Conservation (phyloP, 371 early-diverging fungal species). For the Rhizopus sp. region DNA sequence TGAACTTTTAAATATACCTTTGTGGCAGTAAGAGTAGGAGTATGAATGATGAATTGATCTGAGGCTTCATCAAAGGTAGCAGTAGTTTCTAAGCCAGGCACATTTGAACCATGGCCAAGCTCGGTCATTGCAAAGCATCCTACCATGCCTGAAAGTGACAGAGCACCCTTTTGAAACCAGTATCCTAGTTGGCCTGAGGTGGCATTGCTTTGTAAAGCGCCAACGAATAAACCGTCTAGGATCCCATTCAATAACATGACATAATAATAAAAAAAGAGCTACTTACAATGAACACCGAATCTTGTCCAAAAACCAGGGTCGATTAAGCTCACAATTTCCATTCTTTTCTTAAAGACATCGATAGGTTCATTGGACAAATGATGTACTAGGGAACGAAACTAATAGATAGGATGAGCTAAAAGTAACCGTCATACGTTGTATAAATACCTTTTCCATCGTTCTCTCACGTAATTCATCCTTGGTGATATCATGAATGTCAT, state of each 20-base stretch:
- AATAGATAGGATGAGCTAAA: background rate
- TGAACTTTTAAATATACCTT: constrained; percentile 43
- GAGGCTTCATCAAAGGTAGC: constrained; percentile 86
- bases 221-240: constrained; percentile 82
- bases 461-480: constrained; percentile 81
- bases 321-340: constrained; percentile 80
- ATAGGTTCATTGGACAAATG: constrained; percentile 78
- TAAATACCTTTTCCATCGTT: constrained; percentile 78
- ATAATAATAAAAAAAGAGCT: background rate
- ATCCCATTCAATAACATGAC: background rate
- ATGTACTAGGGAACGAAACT: constrained; percentile 74
- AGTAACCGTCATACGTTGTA: background rate
- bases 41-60: constrained; percentile 89
- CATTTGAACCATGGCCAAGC: constrained; percentile 88
- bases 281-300: constrained; percentile 84
- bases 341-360: constrained; percentile 72
- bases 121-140: constrained; percentile 96
- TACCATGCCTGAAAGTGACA: constrained; percentile 77
- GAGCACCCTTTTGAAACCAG: constrained; percentile 89
- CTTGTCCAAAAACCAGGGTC: constrained; percentile 94
- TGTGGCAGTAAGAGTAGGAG: constrained; percentile 88
- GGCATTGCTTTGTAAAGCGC: constrained; percentile 87
- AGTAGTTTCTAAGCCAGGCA: constrained; percentile 91
- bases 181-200: constrained; percentile 83
- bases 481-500: constrained; percentile 78